These are phyloP conservation scores for Tuber microsphaerosporum DNA, from an alignment of 495 filamentous ascomycete species.

Conservation along the genomic window DNA sequence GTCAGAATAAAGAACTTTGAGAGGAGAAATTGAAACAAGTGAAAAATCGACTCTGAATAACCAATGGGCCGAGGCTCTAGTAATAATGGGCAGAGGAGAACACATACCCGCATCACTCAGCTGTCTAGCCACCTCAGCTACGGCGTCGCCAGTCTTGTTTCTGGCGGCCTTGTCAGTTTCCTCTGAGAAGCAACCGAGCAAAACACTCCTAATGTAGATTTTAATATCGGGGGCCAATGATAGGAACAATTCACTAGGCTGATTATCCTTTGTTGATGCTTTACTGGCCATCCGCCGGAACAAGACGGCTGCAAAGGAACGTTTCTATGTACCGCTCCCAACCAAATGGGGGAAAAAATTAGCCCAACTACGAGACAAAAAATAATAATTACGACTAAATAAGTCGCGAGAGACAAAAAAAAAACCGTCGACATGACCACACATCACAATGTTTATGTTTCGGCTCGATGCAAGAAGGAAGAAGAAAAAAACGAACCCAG, in stretches of 20 bases:
- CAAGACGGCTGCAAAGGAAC: slow-evolving; percentile 85
- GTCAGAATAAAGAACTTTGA: not conserved
- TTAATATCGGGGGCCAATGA: slow-evolving; percentile 64
- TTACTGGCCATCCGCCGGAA: slow-evolving; percentile 90
- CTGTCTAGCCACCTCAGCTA: slow-evolving; percentile 89
- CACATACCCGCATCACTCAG: slow-evolving; percentile 80
- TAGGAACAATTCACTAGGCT: slow-evolving; percentile 74
- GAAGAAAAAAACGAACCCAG: slow-evolving; percentile 8
- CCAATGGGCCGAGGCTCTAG: not conserved
- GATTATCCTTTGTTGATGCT: slow-evolving; percentile 64
- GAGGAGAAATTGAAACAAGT: slow-evolving; percentile 9
- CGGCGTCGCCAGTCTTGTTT: slow-evolving; percentile 93
- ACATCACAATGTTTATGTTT: slow-evolving; percentile 7
- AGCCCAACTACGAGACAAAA: slow-evolving; percentile 5
- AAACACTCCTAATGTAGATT: slow-evolving; percentile 67
- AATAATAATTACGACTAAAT: not conserved
- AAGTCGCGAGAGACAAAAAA: slow-evolving; percentile 7
- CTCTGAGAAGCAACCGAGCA: slow-evolving; percentile 64
- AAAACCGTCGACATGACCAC: not conserved
- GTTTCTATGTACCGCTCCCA: slow-evolving; percentile 51
- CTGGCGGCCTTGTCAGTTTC: slow-evolving; percentile 66
- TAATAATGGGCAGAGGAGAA: slow-evolving; percentile 20
- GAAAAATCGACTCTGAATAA: slow-evolving; percentile 20
- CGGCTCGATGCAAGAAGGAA: slow-evolving; percentile 12
- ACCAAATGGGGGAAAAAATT: slow-evolving; percentile 16